Conservation (phyloP, 1,284 basidiomycete species). For the Puccinia hordei region DNA sequence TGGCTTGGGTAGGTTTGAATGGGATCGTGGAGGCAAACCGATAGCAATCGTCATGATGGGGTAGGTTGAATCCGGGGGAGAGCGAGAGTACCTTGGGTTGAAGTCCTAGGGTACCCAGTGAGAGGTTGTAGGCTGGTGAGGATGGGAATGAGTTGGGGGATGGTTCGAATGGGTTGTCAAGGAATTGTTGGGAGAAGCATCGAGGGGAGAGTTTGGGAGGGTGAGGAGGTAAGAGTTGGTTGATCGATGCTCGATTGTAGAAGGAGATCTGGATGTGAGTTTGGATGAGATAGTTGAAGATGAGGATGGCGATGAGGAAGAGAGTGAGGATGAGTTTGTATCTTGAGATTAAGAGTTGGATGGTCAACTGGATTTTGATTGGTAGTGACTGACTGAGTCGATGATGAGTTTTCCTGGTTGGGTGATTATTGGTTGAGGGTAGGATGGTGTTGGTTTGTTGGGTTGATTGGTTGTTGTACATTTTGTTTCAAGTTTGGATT, state of each 20-base stretch:
- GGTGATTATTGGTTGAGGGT: too few species aligned
- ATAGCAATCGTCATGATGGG: conserved; percentile 46
- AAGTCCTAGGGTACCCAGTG: conserved; percentile 21
- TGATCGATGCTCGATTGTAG: conserved; percentile 9
- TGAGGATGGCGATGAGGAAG: background rate
- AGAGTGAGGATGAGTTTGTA: conserved; percentile 13
- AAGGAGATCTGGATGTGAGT: conserved; percentile 47
- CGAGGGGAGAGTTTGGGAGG: conserved; percentile 4
- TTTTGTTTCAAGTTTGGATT: too few species aligned
- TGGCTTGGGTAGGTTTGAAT: background rate
- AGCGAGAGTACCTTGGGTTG: conserved; percentile 28
- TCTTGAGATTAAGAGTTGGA: background rate
- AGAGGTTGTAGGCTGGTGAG: conserved; percentile 36
- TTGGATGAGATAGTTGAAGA: conserved; percentile 12
- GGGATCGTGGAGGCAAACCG: conserved; percentile 16
- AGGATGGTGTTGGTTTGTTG: too few species aligned
- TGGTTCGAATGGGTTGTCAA: conserved; percentile 1
- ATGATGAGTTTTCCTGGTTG: background rate
- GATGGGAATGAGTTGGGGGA: conserved; percentile 9
- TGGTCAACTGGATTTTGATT: background rate
- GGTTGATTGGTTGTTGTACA: too few species aligned
- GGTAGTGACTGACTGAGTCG: background rate
- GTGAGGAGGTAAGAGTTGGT: conserved; percentile 21
- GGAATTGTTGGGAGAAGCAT: conserved; percentile 17
- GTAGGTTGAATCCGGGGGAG: conserved; percentile 36